These are phyloP conservation scores for Mycotypha africana DNA, from an alignment of 371 early-diverging fungal genomes.

Conservation along the genomic window DNA sequence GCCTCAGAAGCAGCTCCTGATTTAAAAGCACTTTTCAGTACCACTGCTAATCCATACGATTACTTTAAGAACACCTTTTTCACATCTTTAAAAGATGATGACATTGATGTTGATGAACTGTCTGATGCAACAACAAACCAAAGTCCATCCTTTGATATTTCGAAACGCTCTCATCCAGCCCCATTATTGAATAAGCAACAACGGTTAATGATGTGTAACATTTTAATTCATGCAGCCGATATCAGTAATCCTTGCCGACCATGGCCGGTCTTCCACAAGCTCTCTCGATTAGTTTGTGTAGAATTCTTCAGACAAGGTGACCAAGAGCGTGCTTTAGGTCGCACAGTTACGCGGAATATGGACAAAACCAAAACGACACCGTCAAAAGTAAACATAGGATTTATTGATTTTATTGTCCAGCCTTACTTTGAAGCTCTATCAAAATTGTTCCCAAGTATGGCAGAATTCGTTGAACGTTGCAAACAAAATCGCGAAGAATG, in stretches of 20 bases:
- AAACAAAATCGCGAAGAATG: constrained; percentile 34
- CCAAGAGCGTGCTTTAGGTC: constrained; percentile 56
- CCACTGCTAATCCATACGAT: not conserved
- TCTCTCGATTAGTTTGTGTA: constrained; percentile 75
- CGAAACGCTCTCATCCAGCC: not conserved
- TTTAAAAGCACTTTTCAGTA: not conserved
- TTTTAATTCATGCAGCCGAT: constrained; percentile 81
- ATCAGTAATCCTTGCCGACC: constrained; percentile 86
- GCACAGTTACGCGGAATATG: constrained; percentile 84
- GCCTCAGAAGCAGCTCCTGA: not conserved
- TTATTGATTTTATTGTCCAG: constrained; percentile 79
- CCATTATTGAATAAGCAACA: constrained; percentile 38
- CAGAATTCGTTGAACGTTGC: constrained; percentile 22
- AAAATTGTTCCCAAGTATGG: constrained; percentile 56
- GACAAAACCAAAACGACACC: constrained; percentile 67
- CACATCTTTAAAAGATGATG: not conserved
- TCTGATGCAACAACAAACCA: no score
- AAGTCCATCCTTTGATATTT: no score
- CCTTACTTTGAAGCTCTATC: constrained; percentile 80
- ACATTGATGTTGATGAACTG: no score
- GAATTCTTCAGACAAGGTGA: constrained; percentile 92
- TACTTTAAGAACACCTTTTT: constrained; percentile 5
- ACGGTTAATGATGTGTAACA: constrained; percentile 60
- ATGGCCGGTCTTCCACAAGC: constrained; percentile 72
- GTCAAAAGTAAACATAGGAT: constrained; percentile 69